phyloP scores from a whole-genome alignment of 2,329 filamentous ascomycete species.

The Chaetomium sp. region DNA sequence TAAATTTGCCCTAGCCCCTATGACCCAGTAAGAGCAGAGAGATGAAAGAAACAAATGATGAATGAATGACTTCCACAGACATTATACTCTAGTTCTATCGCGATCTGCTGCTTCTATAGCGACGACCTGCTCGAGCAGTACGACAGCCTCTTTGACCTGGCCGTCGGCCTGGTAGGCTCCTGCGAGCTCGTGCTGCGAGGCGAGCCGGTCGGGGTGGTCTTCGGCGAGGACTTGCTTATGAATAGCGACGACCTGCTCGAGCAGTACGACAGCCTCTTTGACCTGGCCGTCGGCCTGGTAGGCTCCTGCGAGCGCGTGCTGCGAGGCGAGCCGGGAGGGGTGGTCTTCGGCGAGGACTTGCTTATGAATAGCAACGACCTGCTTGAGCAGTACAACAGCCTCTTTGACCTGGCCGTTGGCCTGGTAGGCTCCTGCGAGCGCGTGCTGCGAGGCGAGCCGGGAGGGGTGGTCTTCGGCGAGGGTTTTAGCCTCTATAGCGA shows the following conservation, averaged over 20 bases:
- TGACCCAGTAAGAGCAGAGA: neutral
- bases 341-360: slow-evolving; percentile 1
- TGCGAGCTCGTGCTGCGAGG: neutral
- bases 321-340: slow-evolving; percentile 5
- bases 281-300: slow-evolving; percentile 21
- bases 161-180: neutral
- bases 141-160: neutral
- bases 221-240: neutral
- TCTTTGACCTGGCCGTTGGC: slow-evolving; percentile 1
- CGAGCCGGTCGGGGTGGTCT: neutral
- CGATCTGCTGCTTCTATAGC: neutral
- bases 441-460: neutral
- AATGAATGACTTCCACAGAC: neutral
- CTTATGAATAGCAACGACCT: neutral
- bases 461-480: neutral
- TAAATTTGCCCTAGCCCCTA: neutral
- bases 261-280: slow-evolving; percentile 19
- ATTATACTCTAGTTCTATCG: neutral
- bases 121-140: neutral
- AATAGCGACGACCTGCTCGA: slow-evolving; percentile 17
- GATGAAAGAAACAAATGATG: neutral
- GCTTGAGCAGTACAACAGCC: neutral
- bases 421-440: neutral
- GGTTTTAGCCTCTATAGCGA: neutral
- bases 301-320: slow-evolving; percentile 18